Base-by-base conservation (phyloP, 2,329 filamentous ascomycete species). In the Epichloe sibirici region DNA sequence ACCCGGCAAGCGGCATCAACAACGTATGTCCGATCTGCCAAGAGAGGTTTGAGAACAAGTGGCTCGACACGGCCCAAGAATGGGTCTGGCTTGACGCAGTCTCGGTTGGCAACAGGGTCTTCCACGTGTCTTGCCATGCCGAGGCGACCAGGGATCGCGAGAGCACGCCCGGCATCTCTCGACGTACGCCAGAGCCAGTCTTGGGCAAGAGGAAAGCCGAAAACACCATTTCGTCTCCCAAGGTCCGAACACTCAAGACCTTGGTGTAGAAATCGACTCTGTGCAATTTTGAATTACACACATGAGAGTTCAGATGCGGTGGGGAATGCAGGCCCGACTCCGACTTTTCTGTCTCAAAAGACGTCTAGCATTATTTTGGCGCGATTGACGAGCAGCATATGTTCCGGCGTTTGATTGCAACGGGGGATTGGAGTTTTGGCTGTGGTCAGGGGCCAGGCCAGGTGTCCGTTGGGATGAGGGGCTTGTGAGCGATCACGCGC, bases 41-140 rank as follows among this genome's bases (percentile, higher is more conserved):
- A 66, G 93, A 98, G 65, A 86, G 86, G 58, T 97, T 98, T 61
- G 86, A 94, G 70, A 89, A 87, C 58, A 86, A 86, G 58, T 97
- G 90, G 86, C 83, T 91, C 6, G 89, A 94, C 61, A 89, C 94
- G 57, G 87, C 86, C 17, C 90, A 97, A 68, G 91, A 98, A 63
- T 97, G 90, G 79, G 91, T 98, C 42, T 97, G 93, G 88, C 85
- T 89, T 67, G 91, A 98, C 67, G 88, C 91, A 0, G 76, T 87
- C 49, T 79, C 85, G 57, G 81, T 94, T 34, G 87, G 86, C 38
- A 81, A 78, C 52, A 82, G 88, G 57, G 85, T 93, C 15, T 97
- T 89, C 62, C 93, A 98, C 67, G 89, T 85, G 11, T 94, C 83
- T 51, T 98, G 93, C 66, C 88, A 91, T 65, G 80, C 82, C 17